Percentiles rank a stretch among this genome's conserved stretches.
Conservation (phyloP, 305 asterid genomes). For the Fraxinus baroniana region DNA sequence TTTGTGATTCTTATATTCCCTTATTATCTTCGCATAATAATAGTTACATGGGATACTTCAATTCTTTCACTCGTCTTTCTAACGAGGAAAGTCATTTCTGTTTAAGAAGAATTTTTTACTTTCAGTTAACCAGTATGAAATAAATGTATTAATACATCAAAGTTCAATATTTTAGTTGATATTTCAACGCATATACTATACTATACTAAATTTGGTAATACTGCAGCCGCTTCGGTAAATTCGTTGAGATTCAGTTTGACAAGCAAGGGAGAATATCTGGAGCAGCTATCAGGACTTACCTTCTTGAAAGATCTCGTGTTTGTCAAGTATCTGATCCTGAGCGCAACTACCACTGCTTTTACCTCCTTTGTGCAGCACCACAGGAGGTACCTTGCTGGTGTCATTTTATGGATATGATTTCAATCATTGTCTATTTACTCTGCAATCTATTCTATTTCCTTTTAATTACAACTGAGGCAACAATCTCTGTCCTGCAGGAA, state of each 20-base stretch:
- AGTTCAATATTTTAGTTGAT: slow-evolving; percentile 18
- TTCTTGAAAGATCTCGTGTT: slow-evolving; percentile 96
- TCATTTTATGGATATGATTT: slow-evolving; percentile 23
- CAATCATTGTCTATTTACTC: slow-evolving; percentile 16
- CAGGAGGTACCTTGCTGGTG: slow-evolving; percentile 58
- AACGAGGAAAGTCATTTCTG: slow-evolving; percentile 7
- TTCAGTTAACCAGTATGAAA: slow-evolving; percentile 17
- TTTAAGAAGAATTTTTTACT: slow-evolving; percentile 11
- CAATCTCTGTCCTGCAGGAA: slow-evolving; percentile 55
- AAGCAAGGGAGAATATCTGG: slow-evolving; percentile 98
- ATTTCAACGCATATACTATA: slow-evolving; percentile 27
- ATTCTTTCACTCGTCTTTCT: slow-evolving; percentile 14
- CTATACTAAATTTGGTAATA: slow-evolving; percentile 34
- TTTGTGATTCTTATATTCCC: slow-evolving; percentile 19
- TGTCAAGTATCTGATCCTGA: slow-evolving; percentile 97
- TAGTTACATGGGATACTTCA: slow-evolving; percentile 8
- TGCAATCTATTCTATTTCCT: slow-evolving; percentile 13
- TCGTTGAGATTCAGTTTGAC: slow-evolving; percentile 98
- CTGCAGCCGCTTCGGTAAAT: slow-evolving; percentile 97
- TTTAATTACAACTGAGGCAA: slow-evolving; percentile 19
- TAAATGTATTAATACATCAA: slow-evolving; percentile 16
- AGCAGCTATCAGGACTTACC: slow-evolving; percentile 97
- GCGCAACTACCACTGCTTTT: slow-evolving; percentile 96
- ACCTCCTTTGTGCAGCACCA: slow-evolving; percentile 97
- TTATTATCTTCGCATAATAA: slow-evolving; percentile 13